These are phyloP conservation scores for Phaseolus coccineus DNA, from an alignment of 331 rosid species.

Conservation along the genomic window DNA sequence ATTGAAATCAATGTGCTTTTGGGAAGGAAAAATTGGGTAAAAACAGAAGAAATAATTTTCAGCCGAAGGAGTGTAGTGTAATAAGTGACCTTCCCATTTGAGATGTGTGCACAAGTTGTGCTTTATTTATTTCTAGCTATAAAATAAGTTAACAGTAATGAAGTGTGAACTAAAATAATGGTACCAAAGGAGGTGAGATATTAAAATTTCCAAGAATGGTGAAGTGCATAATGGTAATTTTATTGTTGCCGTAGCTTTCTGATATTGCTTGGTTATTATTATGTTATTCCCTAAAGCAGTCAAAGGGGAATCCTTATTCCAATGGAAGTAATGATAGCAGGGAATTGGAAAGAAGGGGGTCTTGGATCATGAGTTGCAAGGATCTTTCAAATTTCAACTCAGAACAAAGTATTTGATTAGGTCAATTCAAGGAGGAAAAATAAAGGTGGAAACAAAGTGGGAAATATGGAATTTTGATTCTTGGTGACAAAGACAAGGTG, in stretches of 20 bases:
- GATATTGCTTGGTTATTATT: constrained; percentile 43
- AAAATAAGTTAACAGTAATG: constrained; percentile 31
- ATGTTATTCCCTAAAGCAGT: constrained; percentile 55
- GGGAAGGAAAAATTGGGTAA: not conserved
- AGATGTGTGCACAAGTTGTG: constrained; percentile 8
- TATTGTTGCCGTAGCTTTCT: constrained; percentile 11
- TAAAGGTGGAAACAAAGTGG: constrained; percentile 40
- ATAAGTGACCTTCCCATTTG: constrained; percentile 30
- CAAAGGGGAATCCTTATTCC: constrained; percentile 61
- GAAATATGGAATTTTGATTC: constrained; percentile 48
- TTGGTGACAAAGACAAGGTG: constrained; percentile 35
- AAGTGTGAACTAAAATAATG: constrained; percentile 33
- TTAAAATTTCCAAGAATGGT: constrained; percentile 11
- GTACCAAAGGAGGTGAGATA: not conserved
- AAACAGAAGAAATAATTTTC: not conserved
- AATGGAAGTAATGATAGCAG: constrained; percentile 64
- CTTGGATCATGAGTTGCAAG: constrained; percentile 41
- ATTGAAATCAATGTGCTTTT: not conserved
- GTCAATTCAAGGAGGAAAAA: constrained; percentile 49
- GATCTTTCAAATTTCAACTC: constrained; percentile 50
- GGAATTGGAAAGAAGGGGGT: constrained; percentile 51
- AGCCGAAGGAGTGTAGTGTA: constrained; percentile 35
- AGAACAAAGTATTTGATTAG: constrained; percentile 46
- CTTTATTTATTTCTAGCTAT: constrained; percentile 12
- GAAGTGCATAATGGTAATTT: constrained; percentile 34